A percentile compares a stretch with the other conserved stretches of the same genome.
These are phyloP conservation scores for Xylaria arbuscula DNA, from an alignment of 2,329 filamentous ascomycete genomes.

Conservation along the genomic window DNA sequence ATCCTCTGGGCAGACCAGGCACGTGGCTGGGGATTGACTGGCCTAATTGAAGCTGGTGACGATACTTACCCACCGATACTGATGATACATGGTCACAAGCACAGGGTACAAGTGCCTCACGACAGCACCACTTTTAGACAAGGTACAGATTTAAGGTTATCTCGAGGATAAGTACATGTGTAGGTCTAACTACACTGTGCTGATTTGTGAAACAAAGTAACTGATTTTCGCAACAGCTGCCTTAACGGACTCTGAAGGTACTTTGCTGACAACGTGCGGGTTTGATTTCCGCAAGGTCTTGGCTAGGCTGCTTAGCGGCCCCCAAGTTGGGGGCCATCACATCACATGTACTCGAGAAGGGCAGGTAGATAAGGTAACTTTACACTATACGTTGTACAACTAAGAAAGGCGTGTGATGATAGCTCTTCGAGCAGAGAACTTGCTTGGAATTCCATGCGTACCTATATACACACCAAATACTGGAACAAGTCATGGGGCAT, in stretches of 20 bases:
- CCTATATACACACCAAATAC: not conserved
- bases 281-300: conserved; percentile 3
- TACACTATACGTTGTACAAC: not conserved
- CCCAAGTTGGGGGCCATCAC: conserved; percentile 22
- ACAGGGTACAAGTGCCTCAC: not conserved
- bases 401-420: not conserved
- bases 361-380: not conserved
- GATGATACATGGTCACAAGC: not conserved
- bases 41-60: not conserved
- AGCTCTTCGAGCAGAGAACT: not conserved
- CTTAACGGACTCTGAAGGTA: not conserved
- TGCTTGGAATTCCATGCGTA: not conserved
- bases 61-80: not conserved
- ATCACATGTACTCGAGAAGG: not conserved
- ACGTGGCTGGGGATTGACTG: not conserved
- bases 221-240: not conserved
- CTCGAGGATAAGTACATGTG: not conserved
- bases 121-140: not conserved
- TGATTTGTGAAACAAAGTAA: conserved; percentile 8
- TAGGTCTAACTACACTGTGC: conserved; percentile 6
- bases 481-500: not conserved
- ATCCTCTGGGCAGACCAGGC: not conserved
- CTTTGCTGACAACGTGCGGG: conserved; percentile 37
- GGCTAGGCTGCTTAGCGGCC: not conserved
- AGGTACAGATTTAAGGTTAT: conserved; percentile 16